phyloP scores from a whole-genome alignment of 1,284 basidiomycete genomes.

The Lentinula novae-zelandiae region DNA sequence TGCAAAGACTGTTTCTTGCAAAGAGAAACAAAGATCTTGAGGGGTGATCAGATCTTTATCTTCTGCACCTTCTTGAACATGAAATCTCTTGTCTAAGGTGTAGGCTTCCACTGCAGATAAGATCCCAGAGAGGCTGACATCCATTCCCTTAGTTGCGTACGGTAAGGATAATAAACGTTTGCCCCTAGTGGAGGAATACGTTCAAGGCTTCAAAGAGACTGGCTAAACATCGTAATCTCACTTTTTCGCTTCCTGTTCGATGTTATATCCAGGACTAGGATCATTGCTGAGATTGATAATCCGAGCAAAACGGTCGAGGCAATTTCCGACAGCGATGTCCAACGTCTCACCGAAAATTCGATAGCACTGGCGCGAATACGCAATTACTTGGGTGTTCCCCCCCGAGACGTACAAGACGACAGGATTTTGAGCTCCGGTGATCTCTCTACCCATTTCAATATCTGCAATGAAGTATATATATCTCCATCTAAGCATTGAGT shows the following conservation, averaged over 20 bases:
- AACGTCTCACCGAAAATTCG: constrained; percentile 99
- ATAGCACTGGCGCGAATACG: constrained; percentile 96
- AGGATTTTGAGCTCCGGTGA: constrained; percentile 93
- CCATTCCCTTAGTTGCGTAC: constrained; percentile 99
- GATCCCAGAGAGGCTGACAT: constrained; percentile 92
- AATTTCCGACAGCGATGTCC: constrained; percentile 99
- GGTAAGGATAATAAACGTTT: constrained; percentile 80
- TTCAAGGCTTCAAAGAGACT: background rate
- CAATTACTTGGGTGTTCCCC: constrained; percentile 99
- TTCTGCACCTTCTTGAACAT: constrained; percentile 34
- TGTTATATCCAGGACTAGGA: constrained; percentile 97
- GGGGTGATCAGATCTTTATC: constrained; percentile 79
- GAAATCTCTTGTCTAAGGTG: constrained; percentile 76
- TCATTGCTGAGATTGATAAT: constrained; percentile 97
- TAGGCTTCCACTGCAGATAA: constrained; percentile 88
- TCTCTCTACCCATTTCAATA: constrained; percentile 97
- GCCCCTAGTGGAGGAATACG: constrained; percentile 41
- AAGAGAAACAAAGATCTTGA: constrained; percentile 92
- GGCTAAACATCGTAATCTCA: constrained; percentile 29
- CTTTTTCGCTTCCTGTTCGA: constrained; percentile 94
- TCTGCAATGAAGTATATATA: constrained; percentile 46
- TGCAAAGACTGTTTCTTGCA: constrained; percentile 97
- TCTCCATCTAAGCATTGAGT: background rate
- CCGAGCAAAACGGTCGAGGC: constrained; percentile 94
- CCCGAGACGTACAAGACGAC: constrained; percentile 98